Evolutionary conservation across 73 alveolate genomes (phyloP), one percentile per base, ranked within the genome.

Genomic region (Paramecium sexaurelia): DNA sequence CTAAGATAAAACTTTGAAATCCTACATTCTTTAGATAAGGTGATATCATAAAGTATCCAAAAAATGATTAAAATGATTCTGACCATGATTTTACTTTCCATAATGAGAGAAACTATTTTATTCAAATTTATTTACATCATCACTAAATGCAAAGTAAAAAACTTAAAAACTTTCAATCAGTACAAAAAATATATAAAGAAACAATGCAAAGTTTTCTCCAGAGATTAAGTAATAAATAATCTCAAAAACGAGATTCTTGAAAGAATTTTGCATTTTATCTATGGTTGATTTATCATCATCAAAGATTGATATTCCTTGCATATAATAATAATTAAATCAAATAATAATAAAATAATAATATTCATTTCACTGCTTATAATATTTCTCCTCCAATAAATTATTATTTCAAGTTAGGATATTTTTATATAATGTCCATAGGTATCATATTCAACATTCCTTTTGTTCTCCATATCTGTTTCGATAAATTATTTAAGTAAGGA

Each of bases 391-490:
- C 87, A 26, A 51, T 68, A 41, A 88, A 88, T 20, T 75, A 41
- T 55, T 88, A 41, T 55, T 88, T 88, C 33, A 88, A 43, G 27
- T 39, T 43, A 29, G 85, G 91, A 11, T 88, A 43, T 43, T 88
- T 88, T 33, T 88, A 15, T 0, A 88, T 88, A 19, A 88, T 82
- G n/a, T 88, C 94, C 94, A 88, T 88, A 11, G 94, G 94, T 24
- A 88, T 88, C 94, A 88, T 88, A 88, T 88, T 88, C 9, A 88
- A 71, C 94, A 88, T 88, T 20, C 94, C 94, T 43, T 78, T 41
- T 19, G 94, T 88, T 69, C 94, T 88, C 94, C 94, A 88, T 20
- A 88, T 88, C 47, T 88, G 19, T 3, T 68, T 88, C 6, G 69
- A 41, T 51, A 88, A 47, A 41, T 82, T 82, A 20, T 88, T 88